Evolutionary conservation across 768 basidiomycete species (phyloP), one percentile per base, ranked within the genome.

Genomic region (Pulveroboletus sp.): DNA sequence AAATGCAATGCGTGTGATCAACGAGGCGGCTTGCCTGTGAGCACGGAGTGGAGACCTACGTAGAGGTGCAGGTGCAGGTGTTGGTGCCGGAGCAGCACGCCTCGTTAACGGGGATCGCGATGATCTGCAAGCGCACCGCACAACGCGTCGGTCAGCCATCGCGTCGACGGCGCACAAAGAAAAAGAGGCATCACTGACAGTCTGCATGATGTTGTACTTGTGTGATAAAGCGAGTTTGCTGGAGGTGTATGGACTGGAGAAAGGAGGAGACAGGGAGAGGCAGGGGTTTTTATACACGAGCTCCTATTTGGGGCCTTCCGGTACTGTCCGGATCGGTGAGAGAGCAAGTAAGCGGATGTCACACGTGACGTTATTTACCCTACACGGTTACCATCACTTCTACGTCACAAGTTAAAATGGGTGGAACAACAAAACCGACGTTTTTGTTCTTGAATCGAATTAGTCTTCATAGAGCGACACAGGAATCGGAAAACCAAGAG

Each of bases 41-140:
- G 10, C 21, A 7, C 32, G 35, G 14, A 18, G 39, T 26, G 2
- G n/a, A 17, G 11, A 48, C 21, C 21, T 46, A 55, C 57, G 28
- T 39, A 2, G 57, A 49, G 30, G 39, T 30, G 50, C 60, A 62
- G 10, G 18, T 45, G 50, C 60, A 63, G 4, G 15, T 8, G 0
- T 39, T 17, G 32, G 39, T 8, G 17, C 43, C 13, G 17, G 43
- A 40, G 45, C 60, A 62, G 57, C 60, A 61, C 27, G 60, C 53
- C 37, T 59, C 43, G 49, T 62, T 54, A 10, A 60, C 55, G 21
- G 43, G 60, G 46, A 49, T 38, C 14, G 57, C 35, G 43, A 17
- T 46, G 43, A 47, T 14, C 55, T 57, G 18, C 13, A 18, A 21
- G 11, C 28, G 32, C 9, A 2, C 2, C 28, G 21, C 9, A 3